Evolutionary conservation across 2,329 filamentous ascomycete species (phyloP).

Genomic region (Ascochyta pisi): DNA sequence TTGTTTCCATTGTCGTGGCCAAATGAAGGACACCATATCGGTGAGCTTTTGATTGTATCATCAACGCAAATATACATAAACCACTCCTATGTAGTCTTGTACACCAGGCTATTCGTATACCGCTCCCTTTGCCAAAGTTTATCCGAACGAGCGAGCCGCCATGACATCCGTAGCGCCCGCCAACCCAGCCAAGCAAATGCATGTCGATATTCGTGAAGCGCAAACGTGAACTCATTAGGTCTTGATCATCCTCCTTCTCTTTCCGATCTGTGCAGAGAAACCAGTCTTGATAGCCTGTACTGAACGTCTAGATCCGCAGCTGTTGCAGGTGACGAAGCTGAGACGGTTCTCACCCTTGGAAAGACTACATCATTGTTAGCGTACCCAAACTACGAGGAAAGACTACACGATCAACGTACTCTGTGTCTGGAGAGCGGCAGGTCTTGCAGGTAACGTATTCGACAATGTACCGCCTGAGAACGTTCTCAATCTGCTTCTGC

Average conservation of each 20-base stretch:
- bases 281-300: conserved; percentile 99
- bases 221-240: conserved; percentile 59
- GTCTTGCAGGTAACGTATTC: conserved; percentile 99
- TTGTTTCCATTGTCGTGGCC: neutral
- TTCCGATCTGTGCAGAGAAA: conserved; percentile 99
- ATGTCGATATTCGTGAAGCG: conserved; percentile 32
- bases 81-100: conserved; percentile 14
- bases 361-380: conserved; percentile 86
- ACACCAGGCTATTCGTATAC: conserved; percentile 9
- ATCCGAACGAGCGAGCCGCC: conserved; percentile 17
- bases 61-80: conserved; percentile 13
- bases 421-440: conserved; percentile 60
- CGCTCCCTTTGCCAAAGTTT: conserved; percentile 4
- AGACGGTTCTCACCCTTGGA: conserved; percentile 99
- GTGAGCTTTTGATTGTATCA: conserved; percentile 13
- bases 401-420: conserved; percentile 16
- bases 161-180: conserved; percentile 28
- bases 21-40: neutral
- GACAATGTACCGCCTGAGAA: conserved; percentile 92
- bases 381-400: neutral
- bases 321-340: conserved; percentile 98
- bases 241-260: conserved; percentile 90
- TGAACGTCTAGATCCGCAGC: conserved; percentile 70
- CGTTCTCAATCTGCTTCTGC: conserved; percentile 99
- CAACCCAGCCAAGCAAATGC: conserved; percentile 30